Evolutionary conservation across 108 stramenopile species (phyloP), one percentile per base, ranked within the genome.

Genomic region (Cyclotella sp.): DNA sequence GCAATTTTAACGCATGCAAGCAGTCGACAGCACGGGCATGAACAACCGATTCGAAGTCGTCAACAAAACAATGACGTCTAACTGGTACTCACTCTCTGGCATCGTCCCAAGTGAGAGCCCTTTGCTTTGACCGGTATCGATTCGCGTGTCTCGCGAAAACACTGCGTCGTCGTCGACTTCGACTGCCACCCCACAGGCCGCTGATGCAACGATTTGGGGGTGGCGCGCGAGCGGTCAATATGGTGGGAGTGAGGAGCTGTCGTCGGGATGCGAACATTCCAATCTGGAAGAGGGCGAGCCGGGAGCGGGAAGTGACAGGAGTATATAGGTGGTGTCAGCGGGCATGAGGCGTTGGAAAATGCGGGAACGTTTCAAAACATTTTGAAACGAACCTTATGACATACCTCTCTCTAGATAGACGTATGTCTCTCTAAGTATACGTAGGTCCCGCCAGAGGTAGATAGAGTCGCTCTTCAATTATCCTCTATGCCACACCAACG

Each of bases 401-500:
- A n/a, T n/a, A n/a, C n/a, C n/a, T n/a, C n/a, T n/a, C n/a, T n/a
- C n/a, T n/a, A n/a, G n/a, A n/a, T n/a, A n/a, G n/a, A n/a, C n/a
- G n/a, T n/a, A n/a, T n/a, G n/a, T n/a, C n/a, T n/a, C n/a, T n/a
- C n/a, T n/a, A n/a, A n/a, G n/a, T n/a, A n/a, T n/a, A n/a, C n/a
- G n/a, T n/a, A n/a, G n/a, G n/a, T n/a, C n/a, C n/a, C n/a, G n/a
- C n/a, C n/a, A n/a, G n/a, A n/a, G n/a, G n/a, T n/a, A n/a, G n/a
- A n/a, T n/a, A n/a, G n/a, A n/a, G n/a, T n/a, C n/a, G n/a, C n/a
- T n/a, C n/a, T n/a, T n/a, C n/a, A n/a, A n/a, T n/a, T n/a, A n/a
- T n/a, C n/a, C n/a, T n/a, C 8, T 19, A 79, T 79, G 78, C 78
- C 78, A 39, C 54, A 79, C 27, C 78, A 79, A 79, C 34, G 78